phyloP scores from a whole-genome alignment of 345 rosid species.

The Combretum micranthum region DNA sequence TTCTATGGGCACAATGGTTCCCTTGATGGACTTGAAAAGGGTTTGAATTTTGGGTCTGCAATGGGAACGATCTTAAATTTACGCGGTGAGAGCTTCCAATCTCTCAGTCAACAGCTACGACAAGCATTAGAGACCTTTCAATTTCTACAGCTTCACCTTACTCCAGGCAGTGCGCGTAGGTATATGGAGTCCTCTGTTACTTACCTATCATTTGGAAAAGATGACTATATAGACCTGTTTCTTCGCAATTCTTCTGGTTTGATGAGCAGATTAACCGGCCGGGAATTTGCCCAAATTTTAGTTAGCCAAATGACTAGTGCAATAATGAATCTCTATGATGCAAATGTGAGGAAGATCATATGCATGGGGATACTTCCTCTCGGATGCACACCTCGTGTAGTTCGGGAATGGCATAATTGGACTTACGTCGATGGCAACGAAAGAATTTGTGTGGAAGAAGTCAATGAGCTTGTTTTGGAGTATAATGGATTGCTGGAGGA shows the following conservation, averaged over 20 bases:
- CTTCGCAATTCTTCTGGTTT: conserved; percentile 37
- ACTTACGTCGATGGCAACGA: conserved; percentile 2
- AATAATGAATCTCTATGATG: conserved; percentile 35
- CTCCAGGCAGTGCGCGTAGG: conserved; percentile 16
- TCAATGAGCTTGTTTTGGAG: conserved; percentile 41
- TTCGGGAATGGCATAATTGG: conserved; percentile 32
- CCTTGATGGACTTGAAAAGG: conserved; percentile 23
- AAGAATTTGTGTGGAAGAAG: conserved; percentile 33
- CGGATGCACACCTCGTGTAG: conserved; percentile 48
- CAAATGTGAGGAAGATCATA: conserved; percentile 39
- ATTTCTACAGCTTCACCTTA: conserved; percentile 39
- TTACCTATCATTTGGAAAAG: conserved; percentile 68
- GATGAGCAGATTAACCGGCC: conserved; percentile 33
- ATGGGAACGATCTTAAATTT: conserved; percentile 46
- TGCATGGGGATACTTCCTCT: conserved; percentile 47
- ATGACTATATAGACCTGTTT: conserved; percentile 47
- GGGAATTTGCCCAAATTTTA: conserved; percentile 37
- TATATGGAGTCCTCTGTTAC: conserved; percentile 39
- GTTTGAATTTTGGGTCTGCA: conserved; percentile 55
- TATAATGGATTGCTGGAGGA: conserved; percentile 39
- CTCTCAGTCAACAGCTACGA: conserved; percentile 58
- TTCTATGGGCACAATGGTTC: conserved; percentile 55
- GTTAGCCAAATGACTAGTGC: conserved; percentile 44
- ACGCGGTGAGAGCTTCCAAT: conserved; percentile 32
- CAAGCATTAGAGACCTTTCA: conserved; percentile 56